Conservation (phyloP, 306 rosid genomes). For the Myrica gale region DNA sequence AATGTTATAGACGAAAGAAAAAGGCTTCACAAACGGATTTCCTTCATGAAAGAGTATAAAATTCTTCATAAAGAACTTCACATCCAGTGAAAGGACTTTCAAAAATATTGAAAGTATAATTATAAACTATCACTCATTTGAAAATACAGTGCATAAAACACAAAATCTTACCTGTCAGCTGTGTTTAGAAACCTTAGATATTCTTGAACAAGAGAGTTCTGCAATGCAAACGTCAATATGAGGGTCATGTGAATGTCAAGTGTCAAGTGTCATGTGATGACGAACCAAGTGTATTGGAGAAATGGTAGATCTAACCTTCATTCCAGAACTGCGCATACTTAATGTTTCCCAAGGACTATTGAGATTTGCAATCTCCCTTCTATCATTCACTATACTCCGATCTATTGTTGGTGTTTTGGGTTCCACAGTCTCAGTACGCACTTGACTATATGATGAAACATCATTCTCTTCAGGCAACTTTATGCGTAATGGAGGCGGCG, state of each 20-base stretch:
- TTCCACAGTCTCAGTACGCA: slow-evolving; percentile 40
- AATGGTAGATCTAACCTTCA: slow-evolving; percentile 57
- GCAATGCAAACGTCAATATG: slow-evolving; percentile 24
- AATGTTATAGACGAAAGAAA: neutral
- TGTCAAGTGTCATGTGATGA: neutral
- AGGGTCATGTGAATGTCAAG: slow-evolving; percentile 11
- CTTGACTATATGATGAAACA: slow-evolving; percentile 31
- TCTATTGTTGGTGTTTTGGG: slow-evolving; percentile 58
- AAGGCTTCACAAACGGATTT: neutral
- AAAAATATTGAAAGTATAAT: neutral
- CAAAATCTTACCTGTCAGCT: slow-evolving; percentile 70
- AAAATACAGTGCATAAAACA: neutral
- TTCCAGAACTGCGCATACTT: slow-evolving; percentile 44
- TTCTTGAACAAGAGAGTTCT: slow-evolving; percentile 62
- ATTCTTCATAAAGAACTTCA: neutral
- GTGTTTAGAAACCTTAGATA: slow-evolving; percentile 65
- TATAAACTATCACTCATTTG: neutral
- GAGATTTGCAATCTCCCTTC: slow-evolving; percentile 33
- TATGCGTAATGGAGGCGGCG: slow-evolving; percentile 43
- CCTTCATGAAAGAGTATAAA: neutral
- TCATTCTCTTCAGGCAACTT: slow-evolving; percentile 31
- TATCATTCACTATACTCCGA: slow-evolving; percentile 29
- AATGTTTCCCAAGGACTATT: slow-evolving; percentile 73
- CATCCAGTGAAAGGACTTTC: neutral
- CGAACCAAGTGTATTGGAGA: neutral